Evolutionary conservation across 805 yeast genomes (phyloP), one percentile per base, ranked within the genome.

Genomic region (Metschnikowia cerradonensis): DNA sequence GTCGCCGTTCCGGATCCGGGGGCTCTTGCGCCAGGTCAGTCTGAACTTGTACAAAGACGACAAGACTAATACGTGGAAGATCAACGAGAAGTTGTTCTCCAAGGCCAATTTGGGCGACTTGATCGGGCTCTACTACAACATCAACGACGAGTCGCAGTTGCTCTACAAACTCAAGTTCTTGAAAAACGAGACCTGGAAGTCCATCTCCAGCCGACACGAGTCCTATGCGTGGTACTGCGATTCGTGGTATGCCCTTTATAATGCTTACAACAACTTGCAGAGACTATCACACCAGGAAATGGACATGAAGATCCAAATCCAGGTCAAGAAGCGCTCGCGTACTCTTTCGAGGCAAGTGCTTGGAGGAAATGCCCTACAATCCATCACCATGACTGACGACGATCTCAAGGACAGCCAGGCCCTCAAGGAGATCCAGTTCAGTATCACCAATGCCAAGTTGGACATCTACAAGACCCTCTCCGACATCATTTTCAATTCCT

Each of bases 171-270:
- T 83, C 23, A 76, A 78, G n/a, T 60, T 81, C 2, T 63, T 79
- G 33, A 62, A 69, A 5, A 74, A 76, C 48, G 56, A 70, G 2
- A 52, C 67, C 5, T 48, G 60, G 44, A 70, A 71, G 45, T 51
- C 61, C 13, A 55, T 78, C 46, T 82, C 80, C 4, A 65, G 68
- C 3, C 73, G 75, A 59, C 89, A 86, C 62, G 89, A 83, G 64
- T 72, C 83, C 2, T 68, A 79, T 36, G 82, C 88, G 0, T 86
- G 92, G 91, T 83, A 82, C 67, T 75, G 75, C 49, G 87, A 82
- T 60, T 81, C 87, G 17, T 55, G 85, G 51, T 63, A 83, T 14
- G 82, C 82, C 0, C 62, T 84, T 46, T 79, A 80, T 61, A 76
- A 76, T 50, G 78, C 82, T 20, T 74, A 76, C 61, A 67, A 64